These are phyloP conservation scores for Populus ilicifolia DNA, from an alignment of 345 rosid genomes.

Conservation along the genomic window DNA sequence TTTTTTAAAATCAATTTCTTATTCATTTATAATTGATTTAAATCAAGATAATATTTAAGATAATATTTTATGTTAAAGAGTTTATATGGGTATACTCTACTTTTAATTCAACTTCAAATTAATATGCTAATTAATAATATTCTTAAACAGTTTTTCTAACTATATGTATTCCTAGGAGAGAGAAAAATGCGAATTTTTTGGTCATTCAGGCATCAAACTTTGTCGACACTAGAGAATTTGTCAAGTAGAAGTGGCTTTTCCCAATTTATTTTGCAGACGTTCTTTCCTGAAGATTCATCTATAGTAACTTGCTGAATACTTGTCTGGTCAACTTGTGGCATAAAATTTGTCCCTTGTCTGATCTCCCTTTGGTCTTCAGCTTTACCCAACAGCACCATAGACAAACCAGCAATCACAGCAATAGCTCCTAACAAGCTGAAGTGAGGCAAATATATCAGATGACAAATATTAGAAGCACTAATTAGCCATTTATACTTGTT, in stretches of 20 bases:
- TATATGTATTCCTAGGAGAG: neutral
- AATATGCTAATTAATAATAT: too few species aligned
- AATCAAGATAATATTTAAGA: too few species aligned
- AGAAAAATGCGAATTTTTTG: neutral
- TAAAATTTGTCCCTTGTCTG: neutral
- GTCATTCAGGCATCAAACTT: neutral
- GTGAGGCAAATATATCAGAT: neutral
- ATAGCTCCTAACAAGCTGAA: constrained; percentile 46
- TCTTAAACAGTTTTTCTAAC: too few species aligned
- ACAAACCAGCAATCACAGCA: constrained; percentile 24
- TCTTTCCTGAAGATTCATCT: neutral
- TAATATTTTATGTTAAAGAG: too few species aligned
- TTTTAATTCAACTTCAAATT: too few species aligned
- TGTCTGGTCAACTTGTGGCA: neutral
- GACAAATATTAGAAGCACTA: neutral
- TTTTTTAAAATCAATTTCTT: fast-evolving
- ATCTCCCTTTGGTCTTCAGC: constrained; percentile 30
- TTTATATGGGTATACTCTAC: too few species aligned
- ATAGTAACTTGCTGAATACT: neutral
- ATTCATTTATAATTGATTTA: too few species aligned
- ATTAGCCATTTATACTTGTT: neutral
- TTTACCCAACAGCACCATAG: constrained; percentile 54
- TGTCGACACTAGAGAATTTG: neutral
- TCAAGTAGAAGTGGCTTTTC: neutral
- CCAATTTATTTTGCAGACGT: neutral